Base-by-base conservation (phyloP, 306 rosid species). In the Vigna trinervia region DNA sequence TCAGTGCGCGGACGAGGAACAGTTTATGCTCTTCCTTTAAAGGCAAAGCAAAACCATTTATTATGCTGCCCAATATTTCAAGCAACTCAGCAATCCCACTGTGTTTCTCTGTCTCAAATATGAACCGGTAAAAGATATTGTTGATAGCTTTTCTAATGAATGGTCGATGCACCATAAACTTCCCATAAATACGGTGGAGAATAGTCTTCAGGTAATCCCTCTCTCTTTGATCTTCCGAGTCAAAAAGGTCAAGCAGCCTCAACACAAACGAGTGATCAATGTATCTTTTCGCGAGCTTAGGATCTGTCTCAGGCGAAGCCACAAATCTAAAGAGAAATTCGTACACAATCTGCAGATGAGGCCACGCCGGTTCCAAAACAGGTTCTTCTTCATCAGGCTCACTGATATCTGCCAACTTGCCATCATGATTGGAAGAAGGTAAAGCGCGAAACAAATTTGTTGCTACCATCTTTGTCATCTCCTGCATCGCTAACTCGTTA, bases 1-100 rank as follows among this genome's bases (percentile, higher is more conserved):
- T 83, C 85, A 89, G 61, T 2, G 84, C 87, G 0, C 86, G 93
- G 59, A 76, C 86, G 58, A 89, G 93, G 82, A 89, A 89, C 68
- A 89, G 76, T 82, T 87, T 89, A 84, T 89, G 93, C 84, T 89
- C 93, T 81, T 87, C 93, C 85, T 87, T 89, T 74, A 89, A 87
- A 69, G 93, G 90, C 80, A 89, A 79, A 76, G 90, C 90, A 62
- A 89, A 88, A 15, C 92, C 92, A 60, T 88, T 88, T 53, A 88
- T 82, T 53, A 88, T 84, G 76, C 92, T 88, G 64, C 90, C 92
- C 67, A 88, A 73, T 66, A 88, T 88, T 80, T 88, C 92, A 34
- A 88, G 83, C 90, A 88, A 71, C 78, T 88, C 92, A 1, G 90
- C 88, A 43, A 88, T 82, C 46, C 92, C 92, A 73, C 75, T 86